Evolutionary conservation across 768 basidiomycete species (phyloP).

Genomic region (Leucocoprinus birnbaumii): DNA sequence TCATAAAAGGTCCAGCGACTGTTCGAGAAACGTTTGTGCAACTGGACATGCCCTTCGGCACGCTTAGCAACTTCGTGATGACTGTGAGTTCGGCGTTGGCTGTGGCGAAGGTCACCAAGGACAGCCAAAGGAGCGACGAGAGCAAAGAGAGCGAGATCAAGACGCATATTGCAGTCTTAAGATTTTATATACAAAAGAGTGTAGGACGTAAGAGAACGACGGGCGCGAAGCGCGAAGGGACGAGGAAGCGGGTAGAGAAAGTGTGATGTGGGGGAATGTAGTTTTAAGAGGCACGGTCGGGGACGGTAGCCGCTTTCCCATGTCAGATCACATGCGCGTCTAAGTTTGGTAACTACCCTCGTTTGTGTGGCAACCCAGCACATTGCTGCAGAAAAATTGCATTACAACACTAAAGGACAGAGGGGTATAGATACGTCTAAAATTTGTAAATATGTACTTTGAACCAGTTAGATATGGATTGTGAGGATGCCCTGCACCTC

Average conservation of each 20-base stretch:
- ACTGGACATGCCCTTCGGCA: conserved; percentile 18
- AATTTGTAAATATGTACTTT: too few relatives aligned
- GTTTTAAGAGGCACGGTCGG: background rate
- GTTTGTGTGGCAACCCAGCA: background rate
- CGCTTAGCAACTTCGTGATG: conserved; percentile 26
- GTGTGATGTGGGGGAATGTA: background rate
- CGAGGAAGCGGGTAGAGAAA: background rate
- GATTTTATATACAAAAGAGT: conserved; percentile 9
- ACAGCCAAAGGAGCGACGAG: conserved; percentile 10
- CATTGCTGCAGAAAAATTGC: too few relatives aligned
- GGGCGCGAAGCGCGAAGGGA: background rate
- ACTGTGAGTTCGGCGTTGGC: conserved; percentile 11
- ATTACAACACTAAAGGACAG: too few relatives aligned
- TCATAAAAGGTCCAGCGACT: conserved; percentile 29
- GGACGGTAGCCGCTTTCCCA: background rate
- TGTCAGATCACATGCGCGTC: conserved; percentile 2
- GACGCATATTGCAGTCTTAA: conserved; percentile 2
- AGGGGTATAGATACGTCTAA: too few relatives aligned
- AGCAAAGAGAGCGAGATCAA: conserved; percentile 4
- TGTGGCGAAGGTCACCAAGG: conserved; percentile 9
- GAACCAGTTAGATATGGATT: too few relatives aligned
- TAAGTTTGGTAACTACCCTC: background rate
- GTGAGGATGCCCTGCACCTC: too few relatives aligned
- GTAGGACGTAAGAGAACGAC: conserved; percentile 11
- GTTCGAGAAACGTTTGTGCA: conserved; percentile 20